A percentile compares a stretch with the other conserved stretches of the same genome.
Conservation (phyloP, 257 asterid genomes). For the Plectranthus barbatus region DNA sequence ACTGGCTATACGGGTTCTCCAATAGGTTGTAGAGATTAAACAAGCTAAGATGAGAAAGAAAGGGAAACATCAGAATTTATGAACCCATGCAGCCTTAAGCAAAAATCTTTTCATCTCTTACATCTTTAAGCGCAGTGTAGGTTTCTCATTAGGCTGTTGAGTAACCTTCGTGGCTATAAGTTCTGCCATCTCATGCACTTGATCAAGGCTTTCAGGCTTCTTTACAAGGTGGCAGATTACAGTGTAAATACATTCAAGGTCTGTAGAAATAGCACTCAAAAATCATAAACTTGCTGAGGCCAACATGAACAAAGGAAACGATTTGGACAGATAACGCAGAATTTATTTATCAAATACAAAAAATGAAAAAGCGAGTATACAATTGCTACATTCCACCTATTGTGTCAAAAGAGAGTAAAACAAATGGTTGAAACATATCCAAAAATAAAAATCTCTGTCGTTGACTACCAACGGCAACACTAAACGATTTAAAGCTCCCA, state of each 20-base stretch:
- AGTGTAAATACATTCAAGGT: constrained; percentile 81
- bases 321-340: neutral
- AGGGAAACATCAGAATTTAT: constrained; percentile 10
- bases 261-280: constrained; percentile 27
- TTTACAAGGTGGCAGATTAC: constrained; percentile 84
- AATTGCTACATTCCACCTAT: neutral
- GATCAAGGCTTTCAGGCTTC: constrained; percentile 65
- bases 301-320: neutral
- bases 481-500: neutral
- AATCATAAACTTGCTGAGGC: neutral
- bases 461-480: neutral
- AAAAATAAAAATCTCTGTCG: neutral
- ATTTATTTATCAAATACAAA: neutral
- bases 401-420: too few relatives aligned
- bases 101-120: constrained; percentile 15
- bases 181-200: constrained; percentile 73
- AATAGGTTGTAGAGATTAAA: constrained; percentile 82
- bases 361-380: neutral
- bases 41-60: constrained; percentile 36
- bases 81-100: neutral
- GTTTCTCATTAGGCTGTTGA: constrained; percentile 71
- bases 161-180: constrained; percentile 64
- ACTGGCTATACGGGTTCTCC: constrained; percentile 88
- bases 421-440: neutral
- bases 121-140: constrained; percentile 81